phyloP scores from a whole-genome alignment of 345 rosid species.

The Populus deltoides region DNA sequence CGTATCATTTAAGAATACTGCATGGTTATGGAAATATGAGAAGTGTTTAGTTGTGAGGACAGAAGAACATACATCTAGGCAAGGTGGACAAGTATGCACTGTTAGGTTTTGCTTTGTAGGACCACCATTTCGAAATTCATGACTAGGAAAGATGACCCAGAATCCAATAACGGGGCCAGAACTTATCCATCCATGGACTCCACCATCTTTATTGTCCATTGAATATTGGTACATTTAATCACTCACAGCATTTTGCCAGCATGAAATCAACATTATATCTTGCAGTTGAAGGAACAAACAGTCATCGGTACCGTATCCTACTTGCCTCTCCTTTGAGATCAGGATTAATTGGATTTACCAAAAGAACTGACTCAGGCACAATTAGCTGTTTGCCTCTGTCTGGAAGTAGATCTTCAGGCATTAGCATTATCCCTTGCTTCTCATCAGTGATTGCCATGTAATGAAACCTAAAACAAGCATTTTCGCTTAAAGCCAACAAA shows the following conservation, averaged over 20 bases:
- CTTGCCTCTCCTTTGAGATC: constrained; percentile 72
- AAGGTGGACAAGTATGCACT: no score
- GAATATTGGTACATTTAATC: constrained; percentile 33
- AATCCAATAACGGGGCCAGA: constrained; percentile 36
- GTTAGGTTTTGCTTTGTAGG: no score
- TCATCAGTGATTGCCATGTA: constrained; percentile 45
- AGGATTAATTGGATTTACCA: constrained; percentile 60
- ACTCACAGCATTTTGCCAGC: background rate
- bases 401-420: constrained; percentile 36
- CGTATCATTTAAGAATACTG: no score
- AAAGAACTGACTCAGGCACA: constrained; percentile 79
- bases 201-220: constrained; percentile 39
- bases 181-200: constrained; percentile 46
- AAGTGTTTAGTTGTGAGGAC: no score
- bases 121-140: constrained; percentile 15
- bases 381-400: constrained; percentile 48
- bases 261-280: background rate
- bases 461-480: constrained; percentile 32
- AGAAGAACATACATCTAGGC: no score
- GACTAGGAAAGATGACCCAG: constrained; percentile 37
- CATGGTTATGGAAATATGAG: no score
- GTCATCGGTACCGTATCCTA: background rate
- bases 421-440: constrained; percentile 43
- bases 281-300: background rate
- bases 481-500: background rate